A percentile compares a stretch with the other conserved stretches of the same genome.
Conservation (phyloP, 2,329 filamentous ascomycete genomes). For the Venturia aucupariae region DNA sequence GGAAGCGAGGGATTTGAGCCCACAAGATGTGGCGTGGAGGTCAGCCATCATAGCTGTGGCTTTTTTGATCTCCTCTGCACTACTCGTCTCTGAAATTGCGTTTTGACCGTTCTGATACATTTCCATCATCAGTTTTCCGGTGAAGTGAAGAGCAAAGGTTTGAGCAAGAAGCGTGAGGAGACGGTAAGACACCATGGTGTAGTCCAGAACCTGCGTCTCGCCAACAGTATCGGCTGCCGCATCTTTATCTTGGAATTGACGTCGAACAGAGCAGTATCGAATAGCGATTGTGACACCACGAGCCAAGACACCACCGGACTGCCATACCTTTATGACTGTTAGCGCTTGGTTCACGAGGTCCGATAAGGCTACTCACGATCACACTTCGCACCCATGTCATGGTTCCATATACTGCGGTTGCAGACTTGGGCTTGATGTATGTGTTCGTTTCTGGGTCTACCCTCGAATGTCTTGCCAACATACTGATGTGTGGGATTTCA, state of each 20-base stretch:
- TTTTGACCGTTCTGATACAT: constrained; percentile 65
- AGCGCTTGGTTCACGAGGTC: neutral
- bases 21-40: constrained; percentile 67
- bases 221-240: constrained; percentile 46
- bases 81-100: constrained; percentile 45
- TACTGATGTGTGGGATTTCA: constrained; percentile 64
- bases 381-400: constrained; percentile 71
- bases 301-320: constrained; percentile 62
- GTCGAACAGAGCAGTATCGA: constrained; percentile 61
- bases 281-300: constrained; percentile 71
- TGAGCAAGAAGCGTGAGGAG: constrained; percentile 63
- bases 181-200: constrained; percentile 71
- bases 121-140: constrained; percentile 65
- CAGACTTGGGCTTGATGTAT: constrained; percentile 57
- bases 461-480: constrained; percentile 53
- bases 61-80: constrained; percentile 50
- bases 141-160: constrained; percentile 72
- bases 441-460: constrained; percentile 60
- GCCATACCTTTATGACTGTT: constrained; percentile 20
- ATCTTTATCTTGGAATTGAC: constrained; percentile 72
- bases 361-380: constrained; percentile 27
- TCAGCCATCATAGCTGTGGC: constrained; percentile 52
- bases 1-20: constrained; percentile 63
- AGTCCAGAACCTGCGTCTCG: constrained; percentile 70
- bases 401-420: constrained; percentile 64